Conservation (phyloP, 2,329 filamentous ascomycete species). For the Metarhizium humberi region DNA sequence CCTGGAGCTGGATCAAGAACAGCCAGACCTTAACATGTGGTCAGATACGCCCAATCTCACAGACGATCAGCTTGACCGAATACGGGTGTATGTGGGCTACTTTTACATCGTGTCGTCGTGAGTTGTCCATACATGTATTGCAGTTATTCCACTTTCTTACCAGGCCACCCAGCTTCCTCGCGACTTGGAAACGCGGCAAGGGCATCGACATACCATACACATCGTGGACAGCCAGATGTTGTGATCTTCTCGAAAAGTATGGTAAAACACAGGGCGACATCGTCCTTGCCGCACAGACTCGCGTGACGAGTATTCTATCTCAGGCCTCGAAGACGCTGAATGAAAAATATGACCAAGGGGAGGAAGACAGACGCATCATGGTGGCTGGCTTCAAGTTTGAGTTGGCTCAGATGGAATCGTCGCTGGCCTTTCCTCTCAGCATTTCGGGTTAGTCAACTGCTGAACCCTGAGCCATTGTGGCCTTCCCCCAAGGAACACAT, state of each 20-base stretch:
- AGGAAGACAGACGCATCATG: conserved; percentile 34
- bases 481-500: conserved; percentile 3
- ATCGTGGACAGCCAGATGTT: conserved; percentile 34
- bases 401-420: conserved; percentile 28
- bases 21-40: background rate
- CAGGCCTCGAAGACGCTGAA: conserved; percentile 26
- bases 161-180: conserved; percentile 23
- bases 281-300: conserved; percentile 32
- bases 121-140: conserved; percentile 7
- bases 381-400: conserved; percentile 39
- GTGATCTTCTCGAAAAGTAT: conserved; percentile 30
- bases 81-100: conserved; percentile 37
- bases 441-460: conserved; percentile 9
- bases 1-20: conserved; percentile 36
- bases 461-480: background rate
- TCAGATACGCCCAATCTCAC: conserved; percentile 1
- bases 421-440: conserved; percentile 25
- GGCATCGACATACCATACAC: conserved; percentile 25
- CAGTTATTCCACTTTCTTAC: background rate
- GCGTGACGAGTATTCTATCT: conserved; percentile 29
- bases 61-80: conserved; percentile 25
- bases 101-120: conserved; percentile 35
- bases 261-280: conserved; percentile 29
- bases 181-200: conserved; percentile 27
- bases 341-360: conserved; percentile 16